A percentile compares a stretch with the other conserved stretches of the same genome.
phyloP scores from a whole-genome alignment of 768 basidiomycete species.

The Brasilioporus rufonigricans region DNA sequence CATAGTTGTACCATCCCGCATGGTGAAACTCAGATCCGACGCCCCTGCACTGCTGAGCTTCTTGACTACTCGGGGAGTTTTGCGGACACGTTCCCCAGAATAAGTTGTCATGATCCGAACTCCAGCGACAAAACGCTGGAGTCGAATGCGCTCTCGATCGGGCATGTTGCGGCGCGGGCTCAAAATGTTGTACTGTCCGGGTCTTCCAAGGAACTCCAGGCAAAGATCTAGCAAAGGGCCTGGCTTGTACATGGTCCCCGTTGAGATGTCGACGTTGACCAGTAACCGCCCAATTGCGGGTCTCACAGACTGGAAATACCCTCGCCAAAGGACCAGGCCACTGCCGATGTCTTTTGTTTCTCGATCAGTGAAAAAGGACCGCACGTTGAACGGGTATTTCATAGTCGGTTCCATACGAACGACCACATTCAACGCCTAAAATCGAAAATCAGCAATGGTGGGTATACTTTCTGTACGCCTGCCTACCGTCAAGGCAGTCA shows the following conservation, averaged over 20 bases:
- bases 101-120: constrained; percentile 47
- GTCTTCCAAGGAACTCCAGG: constrained; percentile 48
- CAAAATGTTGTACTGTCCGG: constrained; percentile 31
- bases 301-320: constrained; percentile 78
- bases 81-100: constrained; percentile 34
- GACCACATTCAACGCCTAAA: constrained; percentile 69
- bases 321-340: constrained; percentile 73
- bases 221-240: constrained; percentile 60
- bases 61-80: constrained; percentile 59
- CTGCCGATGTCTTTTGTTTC: constrained; percentile 54
- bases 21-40: constrained; percentile 48
- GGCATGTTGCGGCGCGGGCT: constrained; percentile 42
- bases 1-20: constrained; percentile 53
- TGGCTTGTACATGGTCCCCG: constrained; percentile 70
- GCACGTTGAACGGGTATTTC: constrained; percentile 66
- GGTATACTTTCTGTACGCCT: background rate
- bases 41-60: constrained; percentile 57
- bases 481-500: constrained; percentile 64
- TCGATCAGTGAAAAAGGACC: constrained; percentile 67
- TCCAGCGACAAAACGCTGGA: constrained; percentile 56
- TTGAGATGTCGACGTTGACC: constrained; percentile 76
- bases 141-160: constrained; percentile 49
- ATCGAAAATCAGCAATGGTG: background rate
- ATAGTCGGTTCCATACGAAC: constrained; percentile 72
- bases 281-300: constrained; percentile 63